These are phyloP conservation scores for Tetracladium maxilliforme DNA, from an alignment of 2,329 filamentous ascomycete genomes.

Conservation along the genomic window DNA sequence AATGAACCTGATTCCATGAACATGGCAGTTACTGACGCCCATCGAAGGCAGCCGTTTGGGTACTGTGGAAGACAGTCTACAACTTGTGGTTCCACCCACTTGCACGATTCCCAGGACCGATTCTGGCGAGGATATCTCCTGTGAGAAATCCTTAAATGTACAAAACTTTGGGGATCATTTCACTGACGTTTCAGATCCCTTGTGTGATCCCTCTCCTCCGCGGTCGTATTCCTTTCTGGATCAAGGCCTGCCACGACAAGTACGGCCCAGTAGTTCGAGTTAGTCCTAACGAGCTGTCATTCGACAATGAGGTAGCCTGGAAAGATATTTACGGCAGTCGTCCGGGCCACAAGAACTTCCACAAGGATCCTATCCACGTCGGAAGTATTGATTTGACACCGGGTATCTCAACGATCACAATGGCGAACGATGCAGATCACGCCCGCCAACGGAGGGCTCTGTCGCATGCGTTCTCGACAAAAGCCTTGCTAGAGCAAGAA, in stretches of 20 bases:
- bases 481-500: constrained; percentile 18
- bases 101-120: neutral
- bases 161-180: constrained; percentile 18
- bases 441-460: constrained; percentile 18
- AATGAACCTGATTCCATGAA: too few species aligned
- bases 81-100: neutral
- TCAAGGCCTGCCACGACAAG: constrained; percentile 7
- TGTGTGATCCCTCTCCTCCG: too few species aligned
- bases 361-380: constrained; percentile 16
- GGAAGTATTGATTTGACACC: constrained; percentile 14
- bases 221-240: constrained; percentile 6
- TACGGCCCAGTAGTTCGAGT: constrained; percentile 14
- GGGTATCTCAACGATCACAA: constrained; percentile 16
- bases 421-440: constrained; percentile 16
- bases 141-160: neutral
- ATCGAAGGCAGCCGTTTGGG: too few species aligned
- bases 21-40: too few species aligned
- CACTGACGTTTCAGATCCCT: too few species aligned
- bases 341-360: constrained; percentile 11
- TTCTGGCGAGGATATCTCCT: neutral
- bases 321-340: constrained; percentile 15
- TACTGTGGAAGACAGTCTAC: neutral
- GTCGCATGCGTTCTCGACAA: constrained; percentile 15
- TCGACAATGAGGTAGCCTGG: constrained; percentile 12
- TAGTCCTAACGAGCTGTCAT: constrained; percentile 15